phyloP scores from a whole-genome alignment of 116 monocot genomes.

The Cymodocea nodosa region DNA sequence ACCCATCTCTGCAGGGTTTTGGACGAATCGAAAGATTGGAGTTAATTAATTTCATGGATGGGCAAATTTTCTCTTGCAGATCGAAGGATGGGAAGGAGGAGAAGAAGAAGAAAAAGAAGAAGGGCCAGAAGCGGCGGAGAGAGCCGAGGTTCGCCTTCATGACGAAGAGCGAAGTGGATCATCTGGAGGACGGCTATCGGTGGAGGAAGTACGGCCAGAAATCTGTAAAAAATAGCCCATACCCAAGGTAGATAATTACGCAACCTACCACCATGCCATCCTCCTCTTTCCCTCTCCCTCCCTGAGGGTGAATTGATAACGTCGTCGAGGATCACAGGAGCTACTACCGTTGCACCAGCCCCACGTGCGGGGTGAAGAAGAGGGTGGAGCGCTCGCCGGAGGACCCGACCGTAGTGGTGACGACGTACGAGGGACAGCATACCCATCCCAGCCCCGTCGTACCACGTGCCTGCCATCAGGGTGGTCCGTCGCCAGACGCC shows the following conservation, averaged over 20 bases:
- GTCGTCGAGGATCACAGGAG: conserved; percentile 30
- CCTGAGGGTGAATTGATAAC: background rate
- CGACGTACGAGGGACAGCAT: conserved; percentile 89
- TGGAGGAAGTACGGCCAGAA: conserved; percentile 97
- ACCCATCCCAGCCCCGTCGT: conserved; percentile 54
- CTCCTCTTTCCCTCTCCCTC: background rate
- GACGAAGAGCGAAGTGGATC: conserved; percentile 89
- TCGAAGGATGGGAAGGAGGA: conserved; percentile 8
- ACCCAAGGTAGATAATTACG: conserved; percentile 40
- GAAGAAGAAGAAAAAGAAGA: conserved; percentile 17
- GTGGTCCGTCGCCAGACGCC: background rate
- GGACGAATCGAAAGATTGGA: background rate
- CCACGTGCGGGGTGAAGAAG: conserved; percentile 77
- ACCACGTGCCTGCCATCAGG: conserved; percentile 25
- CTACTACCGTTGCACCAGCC: conserved; percentile 79
- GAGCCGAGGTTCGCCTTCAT: conserved; percentile 73
- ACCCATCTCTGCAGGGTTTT: no score
- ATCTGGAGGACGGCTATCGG: conserved; percentile 75
- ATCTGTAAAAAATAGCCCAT: conserved; percentile 87
- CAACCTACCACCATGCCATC: conserved; percentile 5
- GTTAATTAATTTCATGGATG: background rate
- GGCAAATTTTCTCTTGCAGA: background rate
- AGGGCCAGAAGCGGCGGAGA: conserved; percentile 53
- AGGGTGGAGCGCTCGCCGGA: conserved; percentile 57
- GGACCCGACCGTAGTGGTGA: conserved; percentile 64